A percentile compares a stretch with the other conserved stretches of the same genome.
Conservation (phyloP, 305 asterid species). For the Fraxinus latifolia region DNA sequence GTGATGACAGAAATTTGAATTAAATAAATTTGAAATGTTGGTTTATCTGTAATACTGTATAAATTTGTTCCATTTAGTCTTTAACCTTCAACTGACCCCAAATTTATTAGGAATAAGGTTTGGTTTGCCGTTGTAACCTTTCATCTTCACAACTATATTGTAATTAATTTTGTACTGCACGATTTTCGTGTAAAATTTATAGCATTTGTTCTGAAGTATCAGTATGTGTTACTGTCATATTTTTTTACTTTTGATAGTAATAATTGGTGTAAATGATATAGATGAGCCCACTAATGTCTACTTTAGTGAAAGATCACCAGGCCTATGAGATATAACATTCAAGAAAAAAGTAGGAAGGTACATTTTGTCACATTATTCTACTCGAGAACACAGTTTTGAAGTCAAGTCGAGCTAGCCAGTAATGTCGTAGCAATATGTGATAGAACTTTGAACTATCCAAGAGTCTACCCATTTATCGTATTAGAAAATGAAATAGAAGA, state of each 20-base stretch:
- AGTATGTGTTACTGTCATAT: not conserved
- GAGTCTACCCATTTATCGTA: not conserved
- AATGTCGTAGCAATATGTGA: not conserved
- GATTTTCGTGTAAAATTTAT: not conserved
- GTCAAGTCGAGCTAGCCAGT: not conserved
- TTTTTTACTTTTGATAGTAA: not conserved
- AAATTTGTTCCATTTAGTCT: slow-evolving; percentile 1
- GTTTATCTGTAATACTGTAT: not conserved
- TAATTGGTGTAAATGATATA: not conserved
- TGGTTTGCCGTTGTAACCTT: not conserved
- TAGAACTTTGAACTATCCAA: not conserved
- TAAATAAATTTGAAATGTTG: slow-evolving; percentile 8
- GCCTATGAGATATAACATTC: not conserved
- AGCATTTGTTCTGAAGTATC: not conserved
- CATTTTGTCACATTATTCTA: not conserved
- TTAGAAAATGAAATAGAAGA: not conserved
- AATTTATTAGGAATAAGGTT: not conserved
- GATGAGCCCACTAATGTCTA: not conserved
- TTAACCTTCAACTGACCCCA: not conserved
- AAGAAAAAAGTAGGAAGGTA: not conserved
- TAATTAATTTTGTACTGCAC: not conserved
- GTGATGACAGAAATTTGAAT: slow-evolving; percentile 31
- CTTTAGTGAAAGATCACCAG: not conserved
- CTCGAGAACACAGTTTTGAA: not conserved
- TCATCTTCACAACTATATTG: not conserved